Conservation (phyloP, 2,329 filamentous ascomycete species). For the Aspergillus pseudoglaucus region DNA sequence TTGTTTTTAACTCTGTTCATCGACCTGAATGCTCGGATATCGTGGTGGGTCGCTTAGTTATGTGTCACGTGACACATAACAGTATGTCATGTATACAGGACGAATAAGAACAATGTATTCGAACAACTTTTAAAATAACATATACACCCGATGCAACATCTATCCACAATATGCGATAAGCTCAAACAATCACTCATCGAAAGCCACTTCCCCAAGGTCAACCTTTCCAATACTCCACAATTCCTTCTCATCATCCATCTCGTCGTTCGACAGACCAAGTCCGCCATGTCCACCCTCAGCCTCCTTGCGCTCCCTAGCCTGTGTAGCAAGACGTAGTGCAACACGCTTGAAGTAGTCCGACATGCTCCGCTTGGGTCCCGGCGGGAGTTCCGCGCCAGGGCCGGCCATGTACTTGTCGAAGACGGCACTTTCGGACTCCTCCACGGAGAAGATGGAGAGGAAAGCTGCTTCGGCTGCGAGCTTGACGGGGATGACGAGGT, state of each 20-base stretch:
- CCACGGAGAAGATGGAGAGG: constrained; percentile 80
- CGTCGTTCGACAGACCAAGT: constrained; percentile 79
- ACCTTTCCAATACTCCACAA: constrained; percentile 93
- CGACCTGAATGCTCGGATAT: no score
- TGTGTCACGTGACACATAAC: no score
- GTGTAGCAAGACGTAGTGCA: constrained; percentile 72
- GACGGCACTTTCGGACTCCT: constrained; percentile 74
- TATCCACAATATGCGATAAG: constrained; percentile 16
- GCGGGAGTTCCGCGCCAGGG: constrained; percentile 57
- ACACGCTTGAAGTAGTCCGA: constrained; percentile 96
- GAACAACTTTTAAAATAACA: constrained; percentile 1
- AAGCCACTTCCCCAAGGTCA: constrained; percentile 60
- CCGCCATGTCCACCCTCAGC: constrained; percentile 86
- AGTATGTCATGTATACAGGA: no score
- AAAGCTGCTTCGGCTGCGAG: constrained; percentile 92
- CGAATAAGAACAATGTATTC: no score
- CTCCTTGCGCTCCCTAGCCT: constrained; percentile 81
- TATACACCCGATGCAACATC: constrained; percentile 12
- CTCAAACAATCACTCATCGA: constrained; percentile 27
- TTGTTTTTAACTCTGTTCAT: no score
- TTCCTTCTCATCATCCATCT: constrained; percentile 89
- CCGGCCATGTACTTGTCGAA: constrained; percentile 86
- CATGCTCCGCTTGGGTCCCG: constrained; percentile 80
- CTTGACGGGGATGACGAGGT: constrained; percentile 90
- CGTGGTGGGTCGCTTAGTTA: no score